Evolutionary conservation across 495 filamentous ascomycete species (phyloP), one percentile per base, ranked within the genome.

Genomic region (Aspergillus kassunensis): DNA sequence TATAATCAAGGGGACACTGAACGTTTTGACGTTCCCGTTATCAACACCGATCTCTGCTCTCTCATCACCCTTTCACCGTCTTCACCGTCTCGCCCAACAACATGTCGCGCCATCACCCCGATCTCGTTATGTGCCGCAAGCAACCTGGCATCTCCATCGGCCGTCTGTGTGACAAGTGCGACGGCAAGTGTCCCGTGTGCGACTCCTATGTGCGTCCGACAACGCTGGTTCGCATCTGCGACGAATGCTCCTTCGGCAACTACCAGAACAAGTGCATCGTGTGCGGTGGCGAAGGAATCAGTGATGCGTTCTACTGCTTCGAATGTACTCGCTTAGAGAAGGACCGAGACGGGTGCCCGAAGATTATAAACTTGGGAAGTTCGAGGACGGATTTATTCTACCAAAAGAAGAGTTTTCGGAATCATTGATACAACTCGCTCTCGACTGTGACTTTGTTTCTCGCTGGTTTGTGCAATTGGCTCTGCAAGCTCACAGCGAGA

Each of bases 221-320:
- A 6, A 99, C 95, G 6, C 85, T 97, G 27, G 92, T 95, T 45
- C 87, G 92, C 55, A 97, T 99, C 74, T 99, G 93, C 77, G 93
- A 99, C 73, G 93, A 99, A 73, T 99, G 93, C 77, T 87, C 87
- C 63, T 99, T 99, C 69, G 93, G 93, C 61, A 99, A 99, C 76
- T 99, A 97, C 74, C 93, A 97, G 76, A 99, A 99, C 72, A 99
- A 99, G 67, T 99, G 93, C 65, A 90, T 97, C 21, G 93, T 99
- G 20, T 99, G 93, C 69, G 93, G 93, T 71, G 93, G 93, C 56
- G 93, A 99, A 76, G 93, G 93, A 13, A 99, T 99, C 68, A 92
- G 88, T 31, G 93, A 99, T 66, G 93, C 93, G n/a, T 97, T 99
- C 72, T 99, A 99, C 75, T 99, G 93, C 79, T 97, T 96, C 65